Base-by-base conservation (phyloP, 495 filamentous ascomycete genomes). In the Penicillium chermesinum region DNA sequence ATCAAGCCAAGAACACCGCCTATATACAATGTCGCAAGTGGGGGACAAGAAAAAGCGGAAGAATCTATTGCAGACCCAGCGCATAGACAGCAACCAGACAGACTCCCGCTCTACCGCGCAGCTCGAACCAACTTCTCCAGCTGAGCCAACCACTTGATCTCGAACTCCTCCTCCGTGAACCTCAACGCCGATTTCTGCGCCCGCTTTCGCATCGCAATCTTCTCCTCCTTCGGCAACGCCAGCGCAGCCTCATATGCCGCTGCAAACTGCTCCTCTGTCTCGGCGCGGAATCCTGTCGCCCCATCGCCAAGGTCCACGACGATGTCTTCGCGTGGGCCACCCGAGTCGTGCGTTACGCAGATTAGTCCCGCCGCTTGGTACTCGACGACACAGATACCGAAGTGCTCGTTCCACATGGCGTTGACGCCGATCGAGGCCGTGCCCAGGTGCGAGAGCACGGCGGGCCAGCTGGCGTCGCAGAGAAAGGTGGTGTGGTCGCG, bases 391-490 rank as follows among this genome's bases (percentile, higher is more conserved):
- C 93, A 93, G 52, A 98, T 98, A 14, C 93, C 94, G 60, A 97
- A 98, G 67, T 98, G 93, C 69, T 98, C 93, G 61, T 96, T 97
- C 93, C 94, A 98, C 93, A 98, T 98, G 46, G 83, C 90, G 58
- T 98, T 98, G 2, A 93, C 88, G 30, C 93, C 93, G 18, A 97
- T 75, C 44, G 80, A 90, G 22, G 83, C 78, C 16, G 71, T 77
- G 33, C 78, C 69, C 38, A 97, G 73, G 79, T 88, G 88, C 17
- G 82, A 74, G 10, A 94, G 75, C 35, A 98, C 86, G 48, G 88
- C 78, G 5, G 84, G 80, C 90, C 91, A 97, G 33, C 83, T 78
- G 3, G 89, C 90, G 58, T 97, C 89, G 52, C 87, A 84, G 52
- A 91, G 76, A 68, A 98, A 98, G 43, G 88, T 79, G 22, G 94